Evolutionary conservation across 2,329 filamentous ascomycete species (phyloP).

Genomic region (Colletotrichum sp.): DNA sequence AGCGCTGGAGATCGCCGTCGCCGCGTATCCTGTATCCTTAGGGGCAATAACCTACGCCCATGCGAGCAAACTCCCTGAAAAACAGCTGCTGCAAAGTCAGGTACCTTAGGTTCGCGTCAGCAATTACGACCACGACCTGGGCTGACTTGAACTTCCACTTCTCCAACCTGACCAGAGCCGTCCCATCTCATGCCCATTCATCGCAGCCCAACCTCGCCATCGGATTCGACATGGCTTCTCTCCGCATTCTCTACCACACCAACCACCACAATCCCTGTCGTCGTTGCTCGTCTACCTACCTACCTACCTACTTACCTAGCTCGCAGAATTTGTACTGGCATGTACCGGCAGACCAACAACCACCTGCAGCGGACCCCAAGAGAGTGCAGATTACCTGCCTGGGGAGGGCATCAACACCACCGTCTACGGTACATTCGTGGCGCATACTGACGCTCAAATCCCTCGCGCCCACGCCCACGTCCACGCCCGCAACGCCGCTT

Average conservation of each 20-base stretch:
- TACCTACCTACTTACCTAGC: background rate
- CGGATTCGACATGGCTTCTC: background rate
- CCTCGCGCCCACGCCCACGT: background rate
- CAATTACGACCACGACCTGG: background rate
- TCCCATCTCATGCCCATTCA: background rate
- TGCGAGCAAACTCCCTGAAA: background rate
- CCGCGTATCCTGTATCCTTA: background rate
- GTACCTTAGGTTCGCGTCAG: background rate
- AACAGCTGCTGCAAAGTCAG: background rate
- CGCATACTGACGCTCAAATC: background rate
- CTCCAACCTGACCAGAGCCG: background rate
- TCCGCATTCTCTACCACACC: background rate
- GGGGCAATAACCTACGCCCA: background rate
- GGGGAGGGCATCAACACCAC: background rate
- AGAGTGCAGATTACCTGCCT: background rate
- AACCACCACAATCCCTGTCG: background rate
- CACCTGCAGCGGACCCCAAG: constrained; percentile 7
- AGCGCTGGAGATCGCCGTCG: background rate
- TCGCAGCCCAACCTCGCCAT: background rate
- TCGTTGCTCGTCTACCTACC: background rate
- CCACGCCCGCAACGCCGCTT: background rate
- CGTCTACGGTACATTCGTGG: background rate
- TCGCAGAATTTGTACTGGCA: background rate
- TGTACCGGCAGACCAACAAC: background rate
- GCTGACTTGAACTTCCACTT: background rate